Base-by-base conservation (phyloP, 2,329 filamentous ascomycete species). In the Paradendryphiella salina region DNA sequence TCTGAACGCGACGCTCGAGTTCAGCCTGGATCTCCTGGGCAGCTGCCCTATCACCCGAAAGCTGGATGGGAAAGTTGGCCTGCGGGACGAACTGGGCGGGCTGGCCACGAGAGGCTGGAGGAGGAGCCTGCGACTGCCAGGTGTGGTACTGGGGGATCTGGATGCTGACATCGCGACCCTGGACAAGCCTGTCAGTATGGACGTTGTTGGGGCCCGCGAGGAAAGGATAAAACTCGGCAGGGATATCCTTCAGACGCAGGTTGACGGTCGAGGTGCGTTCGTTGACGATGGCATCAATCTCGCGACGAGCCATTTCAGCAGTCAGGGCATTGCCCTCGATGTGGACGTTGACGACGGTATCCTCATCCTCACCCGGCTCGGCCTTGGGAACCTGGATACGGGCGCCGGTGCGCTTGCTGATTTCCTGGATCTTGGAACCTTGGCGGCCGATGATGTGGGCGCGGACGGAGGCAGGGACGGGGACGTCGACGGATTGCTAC, bases 191-290 rank as follows among this genome's bases (percentile, higher is more conserved):
- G 58, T 83, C 80, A 47, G 90, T 76, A 42, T 84, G 78, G 38
- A 82, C 78, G 69, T 91, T 89, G 70, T 88, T 83, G 8, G 87
- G 84, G 40, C 91, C 91, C 18, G 90, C 87, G 72, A 99, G 87
- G 79, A 99, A 99, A 44, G 93, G 93, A 75, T 94, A 99, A 74
- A 94, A 95, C 71, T 96, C 91, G 20, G 90, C 84, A 6, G 94
- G 92, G 52, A 99, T 87, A 40, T 86, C 85, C 73, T 87, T 90
- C 59, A 99, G 76, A 64, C 89, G 90, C 50, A 90, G 82, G 75
- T 84, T 94, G 67, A 92, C 83, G 62, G 87, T 93, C 47, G 90
- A 87, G 45, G 89, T 86, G 56, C 90, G 86, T 74, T 96, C 91
- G 64, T 87, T 88, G 48, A 90, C 90, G 70, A 97, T 96, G 65